phyloP scores from a whole-genome alignment of 108 stramenopile species.

The Nitzschia inconspicua region DNA sequence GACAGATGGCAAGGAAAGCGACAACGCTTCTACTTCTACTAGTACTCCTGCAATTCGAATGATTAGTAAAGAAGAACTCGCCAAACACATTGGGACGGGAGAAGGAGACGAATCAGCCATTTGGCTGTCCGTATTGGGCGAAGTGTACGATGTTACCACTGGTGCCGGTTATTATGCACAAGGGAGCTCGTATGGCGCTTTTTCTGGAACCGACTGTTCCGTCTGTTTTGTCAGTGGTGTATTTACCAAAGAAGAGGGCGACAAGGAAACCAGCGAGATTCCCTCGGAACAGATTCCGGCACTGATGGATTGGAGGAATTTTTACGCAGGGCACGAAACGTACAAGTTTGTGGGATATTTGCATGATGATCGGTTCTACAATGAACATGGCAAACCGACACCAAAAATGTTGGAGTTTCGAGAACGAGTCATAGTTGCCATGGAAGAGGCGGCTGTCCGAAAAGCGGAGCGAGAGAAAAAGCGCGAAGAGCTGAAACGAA shows the following conservation, averaged over 20 bases:
- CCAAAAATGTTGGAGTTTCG: slow-evolving; percentile 7
- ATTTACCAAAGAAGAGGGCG: slow-evolving; percentile 4
- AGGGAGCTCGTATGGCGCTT: slow-evolving; percentile 43
- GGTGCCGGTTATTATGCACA: slow-evolving; percentile 59
- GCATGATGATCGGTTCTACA: slow-evolving; percentile 47
- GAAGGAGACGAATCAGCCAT: slow-evolving; percentile 27
- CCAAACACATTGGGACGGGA: slow-evolving; percentile 15
- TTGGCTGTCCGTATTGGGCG: slow-evolving; percentile 73
- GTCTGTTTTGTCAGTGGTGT: slow-evolving; percentile 50
- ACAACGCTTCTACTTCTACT: too few relatives aligned
- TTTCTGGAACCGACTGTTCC: slow-evolving; percentile 41
- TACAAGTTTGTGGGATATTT: slow-evolving; percentile 58
- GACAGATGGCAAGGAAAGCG: too few relatives aligned
- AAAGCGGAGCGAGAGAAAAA: too few relatives aligned
- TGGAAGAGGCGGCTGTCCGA: too few relatives aligned
- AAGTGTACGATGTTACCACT: slow-evolving; percentile 74
- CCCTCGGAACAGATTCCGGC: slow-evolving; percentile 40
- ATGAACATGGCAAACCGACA: slow-evolving; percentile 42
- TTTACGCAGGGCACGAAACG: slow-evolving; percentile 55
- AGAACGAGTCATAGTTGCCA: too few relatives aligned
- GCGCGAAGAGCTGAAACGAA: too few relatives aligned
- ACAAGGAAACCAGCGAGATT: background rate
- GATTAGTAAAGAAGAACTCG: background rate
- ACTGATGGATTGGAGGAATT: slow-evolving; percentile 36
- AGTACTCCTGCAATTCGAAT: too few relatives aligned